Evolutionary conservation across 257 asterid genomes (phyloP), one percentile per base, ranked within the genome.

Genomic region (Solanum sitiens): DNA sequence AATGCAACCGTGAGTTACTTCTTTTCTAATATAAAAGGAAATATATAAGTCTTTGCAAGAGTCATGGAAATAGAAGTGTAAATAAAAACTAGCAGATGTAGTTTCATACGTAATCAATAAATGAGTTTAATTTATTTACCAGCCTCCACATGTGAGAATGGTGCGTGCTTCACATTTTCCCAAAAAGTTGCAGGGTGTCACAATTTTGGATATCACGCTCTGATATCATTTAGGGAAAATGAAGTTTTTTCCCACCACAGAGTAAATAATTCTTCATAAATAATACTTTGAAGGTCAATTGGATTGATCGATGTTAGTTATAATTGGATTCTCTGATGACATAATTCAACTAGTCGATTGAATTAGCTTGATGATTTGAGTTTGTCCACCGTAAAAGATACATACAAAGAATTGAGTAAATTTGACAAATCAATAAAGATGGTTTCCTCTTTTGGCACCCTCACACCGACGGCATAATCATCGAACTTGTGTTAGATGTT

Each of bases 401-500:
- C 98, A 96, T 50, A 96, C 98, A 67, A 96, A 95, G 91, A 96
- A 95, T 35, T 95, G 98, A 87, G 93, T 90, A 85, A 91, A 85
- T 25, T 40, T 8, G 86, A 93, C 30, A 83, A 87, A 33, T 53
- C 91, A 88, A 93, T 86, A 75, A 91, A 91, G 87, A 91, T 15
- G 75, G 85, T 7, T 23, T 92, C 91, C 90, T 94, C 94, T 53
- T 92, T 92, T 3, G 94, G 90, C 94, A 95, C 92, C 88, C 93
- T 92, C 79, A 84, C 42, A 6, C 75, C 25, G 21, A n/a, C 14
- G 77, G 45, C 87, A 67, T 61, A 92, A 83, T 93, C 98, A 42
- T 96, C 94, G 47, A 93, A 93, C 90, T 95, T 95, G 65, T 98
- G 96, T 90, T 96, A 93, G 35, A 93, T 86, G 86, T 86, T 32